A percentile compares a stretch with the other conserved stretches of the same genome.
Conservation (phyloP, 192 early-diverging fungal genomes). For the Glomus cerebriforme region DNA sequence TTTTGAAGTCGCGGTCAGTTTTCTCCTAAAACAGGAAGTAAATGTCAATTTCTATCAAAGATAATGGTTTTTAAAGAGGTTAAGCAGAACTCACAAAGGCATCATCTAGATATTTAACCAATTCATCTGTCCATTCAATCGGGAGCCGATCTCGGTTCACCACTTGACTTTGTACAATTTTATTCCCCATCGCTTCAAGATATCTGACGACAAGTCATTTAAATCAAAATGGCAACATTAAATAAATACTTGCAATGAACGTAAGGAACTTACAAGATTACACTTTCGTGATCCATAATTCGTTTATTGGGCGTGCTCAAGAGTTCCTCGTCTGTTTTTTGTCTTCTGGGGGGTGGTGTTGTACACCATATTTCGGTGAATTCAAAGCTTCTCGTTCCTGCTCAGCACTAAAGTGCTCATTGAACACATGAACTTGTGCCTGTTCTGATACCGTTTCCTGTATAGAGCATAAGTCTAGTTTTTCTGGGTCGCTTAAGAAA, state of each 20-base stretch:
- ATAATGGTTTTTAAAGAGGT: background rate
- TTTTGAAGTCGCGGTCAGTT: background rate
- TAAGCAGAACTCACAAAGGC: background rate
- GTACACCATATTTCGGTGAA: background rate
- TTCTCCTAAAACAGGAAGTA: background rate
- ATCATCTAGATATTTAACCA: background rate
- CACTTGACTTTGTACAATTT: background rate
- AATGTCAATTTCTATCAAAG: background rate
- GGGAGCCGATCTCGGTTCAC: background rate
- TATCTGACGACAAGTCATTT: background rate
- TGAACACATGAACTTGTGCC: background rate
- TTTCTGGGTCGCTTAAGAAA: background rate
- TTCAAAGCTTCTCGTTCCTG: constrained; percentile 1
- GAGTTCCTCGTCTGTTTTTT: background rate
- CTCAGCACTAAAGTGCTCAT: background rate
- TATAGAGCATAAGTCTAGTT: constrained; percentile 1
- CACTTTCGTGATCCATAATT: background rate
- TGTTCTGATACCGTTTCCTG: background rate
- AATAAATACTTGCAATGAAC: background rate
- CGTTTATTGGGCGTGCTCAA: background rate
- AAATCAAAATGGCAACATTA: background rate
- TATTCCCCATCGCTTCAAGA: background rate
- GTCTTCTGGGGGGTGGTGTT: background rate
- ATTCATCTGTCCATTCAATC: background rate
- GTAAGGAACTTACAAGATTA: background rate